Base-by-base conservation (phyloP, 352 stramenopile species). In the Globisporangium spinosum region DNA sequence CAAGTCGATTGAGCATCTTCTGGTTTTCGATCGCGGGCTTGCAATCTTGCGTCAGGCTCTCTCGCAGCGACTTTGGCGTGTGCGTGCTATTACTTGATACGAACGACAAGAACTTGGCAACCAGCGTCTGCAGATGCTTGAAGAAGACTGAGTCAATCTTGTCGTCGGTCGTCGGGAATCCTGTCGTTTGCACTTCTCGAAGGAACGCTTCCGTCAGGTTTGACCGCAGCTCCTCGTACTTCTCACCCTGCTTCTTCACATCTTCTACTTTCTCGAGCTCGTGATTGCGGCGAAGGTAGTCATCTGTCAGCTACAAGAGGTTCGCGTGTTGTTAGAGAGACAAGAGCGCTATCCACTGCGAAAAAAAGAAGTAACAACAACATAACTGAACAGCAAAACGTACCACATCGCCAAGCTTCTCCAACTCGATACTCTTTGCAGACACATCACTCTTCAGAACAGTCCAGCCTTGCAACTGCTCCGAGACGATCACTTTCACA, bases 401-500 rank as follows among this genome's bases (percentile, higher is more conserved):
- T 78, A 93, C 87, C 71, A 87, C 72, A 64, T 94, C 84, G 1
- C 83, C 86, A 29, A 94, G 72, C 20, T 90, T 91, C 43, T 93
- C 84, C 27, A 95, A 51, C 38, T 90, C 83, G 15, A 77, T 72
- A 51, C 73, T 85, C 65, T 92, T 94, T 7, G 76, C 74, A 13
- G 77, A 58, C 35, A 91, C 76, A 43, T 94, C 83, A 13, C 64
- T 77, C 61, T 87, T 87, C 3, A 91, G 67, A 12, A 94, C 80
- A 1, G 83, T 90, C 85, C 85, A 94, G 9, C 85, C 85, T 75
- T 85, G 77, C 51, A 94, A 67, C 35, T 89, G 75, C 25, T 82
- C 72, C 9, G 76, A 70, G 38, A 92, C 75, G 7, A 27, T 65
- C 32, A 74, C 66, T 58, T 89, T 92, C 1, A 90, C 79, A 34